Base-by-base conservation (phyloP, 2,329 filamentous ascomycete species). In the Malbranchea zuffiana region DNA sequence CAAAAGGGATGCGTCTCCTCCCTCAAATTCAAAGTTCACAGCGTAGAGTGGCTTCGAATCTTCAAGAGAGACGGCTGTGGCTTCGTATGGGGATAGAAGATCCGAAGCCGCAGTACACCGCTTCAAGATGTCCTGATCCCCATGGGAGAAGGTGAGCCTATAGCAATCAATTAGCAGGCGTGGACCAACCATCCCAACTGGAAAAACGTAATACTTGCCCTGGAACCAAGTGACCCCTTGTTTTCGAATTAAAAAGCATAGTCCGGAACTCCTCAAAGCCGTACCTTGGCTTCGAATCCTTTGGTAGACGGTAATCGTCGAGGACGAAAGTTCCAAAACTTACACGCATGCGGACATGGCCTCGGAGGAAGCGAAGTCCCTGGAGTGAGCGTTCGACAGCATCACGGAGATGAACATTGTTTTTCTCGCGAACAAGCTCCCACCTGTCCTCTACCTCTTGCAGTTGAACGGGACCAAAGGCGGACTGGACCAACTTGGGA, bases 281-380 rank as follows among this genome's bases (percentile, higher is more conserved):
- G 42, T 61, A 60, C 19, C 41, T 46, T 4, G 41, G 16, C 21
- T 47, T 49, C 7, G 43, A 46, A 20, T 54, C 43, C 2, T 45
- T 34, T 1, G 59, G 53, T 12, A 43, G 35, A 10, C 53, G 52
- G 35, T 59, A 66, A 8, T 54, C 46, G 6, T 56, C 50, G 16
- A 66, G 51, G 3, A 60, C 50, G 37, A 66, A 60, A 3, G 54
- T 51, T 3, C 63, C 63, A 32, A 67, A 56, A 16, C 60, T 60
- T 2, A 62, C 52, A 25, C 63, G 54, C 59, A 67, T 61, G 7
- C 58, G 57, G 21, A 62, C 41, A 39, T 59, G 52, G 18, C 57
- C 54, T 32, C 52, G 50, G 12, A 59, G 48, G 29, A 52, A 52
- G 4, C 51, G 46, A 33, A 60, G 45, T 6, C 50, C 49, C 19